Conservation (phyloP, 2,329 filamentous ascomycete genomes). For the Arthrobotrys conoides region DNA sequence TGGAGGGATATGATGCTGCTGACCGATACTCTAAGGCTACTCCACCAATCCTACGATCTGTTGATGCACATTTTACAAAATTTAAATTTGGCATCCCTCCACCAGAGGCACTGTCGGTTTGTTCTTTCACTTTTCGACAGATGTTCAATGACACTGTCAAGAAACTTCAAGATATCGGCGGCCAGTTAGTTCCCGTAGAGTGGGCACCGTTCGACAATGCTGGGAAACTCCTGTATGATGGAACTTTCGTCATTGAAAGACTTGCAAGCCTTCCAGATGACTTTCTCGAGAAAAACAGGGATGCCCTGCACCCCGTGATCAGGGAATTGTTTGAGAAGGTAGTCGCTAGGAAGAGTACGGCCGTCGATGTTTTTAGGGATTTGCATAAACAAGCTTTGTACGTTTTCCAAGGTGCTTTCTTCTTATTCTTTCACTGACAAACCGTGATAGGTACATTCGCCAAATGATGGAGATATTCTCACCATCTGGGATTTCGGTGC, state of each 20-base stretch:
- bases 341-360: constrained; percentile 66
- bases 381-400: constrained; percentile 68
- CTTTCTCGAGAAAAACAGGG: constrained; percentile 64
- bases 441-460: constrained; percentile 66
- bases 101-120: constrained; percentile 68
- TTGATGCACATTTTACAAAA: constrained; percentile 64
- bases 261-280: constrained; percentile 69
- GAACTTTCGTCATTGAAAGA: constrained; percentile 73
- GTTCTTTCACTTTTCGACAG: constrained; percentile 67
- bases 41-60: constrained; percentile 64
- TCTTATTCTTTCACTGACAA: constrained; percentile 1
- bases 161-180: constrained; percentile 68
- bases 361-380: constrained; percentile 71
- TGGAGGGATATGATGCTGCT: constrained; percentile 69
- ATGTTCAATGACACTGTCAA: constrained; percentile 69
- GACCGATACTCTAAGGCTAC: constrained; percentile 72
- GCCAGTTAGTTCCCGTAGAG: constrained; percentile 68
- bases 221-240: constrained; percentile 72
- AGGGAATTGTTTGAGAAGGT: constrained; percentile 68
- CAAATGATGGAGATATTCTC: constrained; percentile 68
- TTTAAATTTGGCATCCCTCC: constrained; percentile 72
- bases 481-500: constrained; percentile 67
- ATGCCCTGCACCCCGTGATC: constrained; percentile 71
- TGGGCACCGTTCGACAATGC: constrained; percentile 71
- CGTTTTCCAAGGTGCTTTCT: not conserved